These are phyloP conservation scores for Lanmaoa rubissima DNA, from an alignment of 768 basidiomycete genomes.

Conservation along the genomic window DNA sequence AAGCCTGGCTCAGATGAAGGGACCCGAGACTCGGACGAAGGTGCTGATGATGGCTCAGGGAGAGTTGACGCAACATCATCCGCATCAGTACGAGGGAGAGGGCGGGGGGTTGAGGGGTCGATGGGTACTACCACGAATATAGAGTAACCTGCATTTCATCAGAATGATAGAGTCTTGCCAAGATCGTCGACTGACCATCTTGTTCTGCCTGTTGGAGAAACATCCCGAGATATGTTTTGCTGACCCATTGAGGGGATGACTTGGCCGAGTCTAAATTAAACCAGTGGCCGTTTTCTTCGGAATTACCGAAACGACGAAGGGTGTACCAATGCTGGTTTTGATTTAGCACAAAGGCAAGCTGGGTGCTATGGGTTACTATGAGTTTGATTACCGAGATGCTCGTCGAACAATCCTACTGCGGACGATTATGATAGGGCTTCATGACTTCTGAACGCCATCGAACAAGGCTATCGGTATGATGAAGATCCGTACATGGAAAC, in stretches of 20 bases:
- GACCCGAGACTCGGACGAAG: constrained; percentile 9
- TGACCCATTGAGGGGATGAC: constrained; percentile 73
- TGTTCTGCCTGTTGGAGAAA: constrained; percentile 82
- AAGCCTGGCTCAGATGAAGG: constrained; percentile 35
- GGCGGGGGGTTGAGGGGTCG: constrained; percentile 50
- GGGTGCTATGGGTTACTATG: constrained; percentile 47
- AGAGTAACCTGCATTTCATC: constrained; percentile 61
- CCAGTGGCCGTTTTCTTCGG: constrained; percentile 63
- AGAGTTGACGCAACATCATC: constrained; percentile 70
- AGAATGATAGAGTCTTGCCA: constrained; percentile 2
- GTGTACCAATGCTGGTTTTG: constrained; percentile 89
- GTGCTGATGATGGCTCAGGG: constrained; percentile 48
- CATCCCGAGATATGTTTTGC: constrained; percentile 81
- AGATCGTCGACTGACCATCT: constrained; percentile 55
- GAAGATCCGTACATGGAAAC: neutral
- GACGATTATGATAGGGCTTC: constrained; percentile 68
- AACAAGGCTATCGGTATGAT: constrained; percentile 47
- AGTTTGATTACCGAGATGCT: constrained; percentile 4
- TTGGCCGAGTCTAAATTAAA: constrained; percentile 86
- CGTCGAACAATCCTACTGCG: constrained; percentile 56
- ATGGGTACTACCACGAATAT: constrained; percentile 72
- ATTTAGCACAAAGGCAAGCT: constrained; percentile 87
- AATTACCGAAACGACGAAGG: constrained; percentile 71
- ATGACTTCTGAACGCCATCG: constrained; percentile 85
- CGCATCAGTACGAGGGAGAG: constrained; percentile 62